Evolutionary conservation across 2,329 filamentous ascomycete species (phyloP).

Genomic region (Alternaria gaisen): DNA sequence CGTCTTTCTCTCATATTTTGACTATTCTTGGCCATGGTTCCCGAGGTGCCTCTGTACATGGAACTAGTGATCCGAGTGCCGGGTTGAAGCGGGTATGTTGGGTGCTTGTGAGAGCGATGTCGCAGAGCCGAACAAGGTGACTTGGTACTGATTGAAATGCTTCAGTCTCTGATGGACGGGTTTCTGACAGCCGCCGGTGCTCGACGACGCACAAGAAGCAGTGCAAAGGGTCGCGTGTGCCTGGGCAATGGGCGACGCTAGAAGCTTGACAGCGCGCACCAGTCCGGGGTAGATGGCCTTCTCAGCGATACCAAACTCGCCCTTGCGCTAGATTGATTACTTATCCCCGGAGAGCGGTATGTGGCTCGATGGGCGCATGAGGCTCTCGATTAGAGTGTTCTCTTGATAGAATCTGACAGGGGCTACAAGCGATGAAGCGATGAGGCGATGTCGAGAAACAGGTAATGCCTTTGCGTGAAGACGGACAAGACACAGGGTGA

Average conservation of each 20-base stretch:
- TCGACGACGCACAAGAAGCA: background rate
- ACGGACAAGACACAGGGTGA: background rate
- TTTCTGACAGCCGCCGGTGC: background rate
- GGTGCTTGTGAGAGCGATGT: background rate
- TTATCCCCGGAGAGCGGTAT: constrained; percentile 21
- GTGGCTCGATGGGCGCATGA: constrained; percentile 20
- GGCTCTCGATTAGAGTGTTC: constrained; percentile 10
- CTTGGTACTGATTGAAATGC: background rate
- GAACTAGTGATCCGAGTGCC: constrained; percentile 6
- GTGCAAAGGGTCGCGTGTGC: constrained; percentile 7
- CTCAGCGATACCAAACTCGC: background rate
- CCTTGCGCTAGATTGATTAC: constrained; percentile 16
- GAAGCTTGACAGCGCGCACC: constrained; percentile 1
- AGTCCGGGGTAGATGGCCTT: constrained; percentile 1
- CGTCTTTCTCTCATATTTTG: background rate
- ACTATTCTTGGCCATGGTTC: constrained; percentile 6
- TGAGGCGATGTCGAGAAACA: constrained; percentile 20
- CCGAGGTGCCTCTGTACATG: background rate
- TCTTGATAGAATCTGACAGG: constrained; percentile 17
- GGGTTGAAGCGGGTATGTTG: background rate
- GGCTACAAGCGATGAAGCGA: constrained; percentile 9
- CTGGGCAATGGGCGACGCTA: constrained; percentile 5
- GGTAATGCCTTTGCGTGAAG: background rate
- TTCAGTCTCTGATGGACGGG: background rate
- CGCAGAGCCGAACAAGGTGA: background rate